Base-by-base conservation (phyloP, 108 stramenopile genomes). In the Hondaea fermentalgiana region DNA sequence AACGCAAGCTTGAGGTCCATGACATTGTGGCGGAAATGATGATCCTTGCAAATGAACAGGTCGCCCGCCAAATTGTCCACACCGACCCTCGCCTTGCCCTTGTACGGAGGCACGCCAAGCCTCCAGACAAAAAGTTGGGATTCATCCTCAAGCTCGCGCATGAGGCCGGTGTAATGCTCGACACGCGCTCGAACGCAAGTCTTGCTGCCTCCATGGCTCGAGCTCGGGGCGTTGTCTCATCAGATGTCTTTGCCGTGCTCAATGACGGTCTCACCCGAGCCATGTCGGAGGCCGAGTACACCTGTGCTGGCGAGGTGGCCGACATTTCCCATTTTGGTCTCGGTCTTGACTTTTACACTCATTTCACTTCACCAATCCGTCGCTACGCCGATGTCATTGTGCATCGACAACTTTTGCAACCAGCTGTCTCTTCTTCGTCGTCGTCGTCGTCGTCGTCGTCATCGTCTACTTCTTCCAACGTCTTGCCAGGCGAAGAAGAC, bases 361-460 rank as follows among this genome's bases (percentile, higher is more conserved):
- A 97, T 91, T 97, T 97, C 89, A 97, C 96, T 28, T 94, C 94
- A 43, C 96, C 96, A 10, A 97, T 97, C 87, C 90, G 96, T 45
- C 90, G 95, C 25, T 96, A 96, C 28, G 91, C 89, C 43, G 91
- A 90, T 60, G 89, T 92, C 5, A 72, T 88, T 4, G 95, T 95
- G 42, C 95, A 95, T 72, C 90, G 92, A 5, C 93, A 93, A 72
- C 93, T 95, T 14, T 88, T 95, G 17, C 90, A 88, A 10, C 55
- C 88, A 4, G 87, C 90, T 14, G 1, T 2, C 23, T 29, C 23
- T 29, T 28, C 21, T 43, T 47, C 8, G 3, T 35, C 29, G 58
- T 55, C 19, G 42, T 29, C 23, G 4, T 58, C 53, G 57, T 57
- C n/a, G 45, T 51, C 25, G 35, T 35, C 35, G 45, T 51, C 25